Base-by-base conservation (phyloP, 345 rosid genomes). In the Syzygium grande region DNA sequence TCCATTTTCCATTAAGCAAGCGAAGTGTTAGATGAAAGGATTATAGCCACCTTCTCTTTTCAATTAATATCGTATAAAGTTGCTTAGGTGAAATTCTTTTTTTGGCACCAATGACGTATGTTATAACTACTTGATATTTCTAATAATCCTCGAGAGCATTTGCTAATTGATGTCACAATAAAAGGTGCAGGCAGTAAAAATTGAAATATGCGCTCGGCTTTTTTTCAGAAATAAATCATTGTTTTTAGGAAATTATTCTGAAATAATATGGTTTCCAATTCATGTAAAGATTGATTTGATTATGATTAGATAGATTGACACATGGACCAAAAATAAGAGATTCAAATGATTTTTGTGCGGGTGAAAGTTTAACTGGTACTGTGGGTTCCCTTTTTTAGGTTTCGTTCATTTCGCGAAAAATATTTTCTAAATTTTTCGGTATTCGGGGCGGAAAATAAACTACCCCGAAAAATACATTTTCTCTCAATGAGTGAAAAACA, bases 301-400 rank as follows among this genome's bases (percentile, higher is more conserved):
- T 61, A 61, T 61, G 34, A 61, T 61, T n/a, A n/a, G 68, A 61
- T 13, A 11, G 65, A 59, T 27, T 0, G 2, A 61, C 19, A n/a
- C 29, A n/a, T n/a, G 34, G 34, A 61, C 8, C 2, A 2, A 0
- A 12, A 61, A n/a, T 17, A 61, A 61, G 34, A 61, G 68, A 61
- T 61, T 61, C 8, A 0, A 61, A 27, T 13, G 68, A n/a, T 61
- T n/a, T 61, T 13, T 0, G 2, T 0, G 9, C 1, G 4, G 4
- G 10, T n/a, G 73, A 61, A 61, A 61, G 30, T 61, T n/a, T 61
- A n/a, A n/a, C 8, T 6, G n/a, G n/a, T 61, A n/a, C 13, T 2
- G 7, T 0, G 12, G 3, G 73, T 61, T n/a, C 34, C 17, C 9
- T 12, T 61, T 61, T 61, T 61, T 6, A 14, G 7, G 46, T 0